Conservation (phyloP, 2,329 filamentous ascomycete species). For the Trichoderma asperellum region DNA sequence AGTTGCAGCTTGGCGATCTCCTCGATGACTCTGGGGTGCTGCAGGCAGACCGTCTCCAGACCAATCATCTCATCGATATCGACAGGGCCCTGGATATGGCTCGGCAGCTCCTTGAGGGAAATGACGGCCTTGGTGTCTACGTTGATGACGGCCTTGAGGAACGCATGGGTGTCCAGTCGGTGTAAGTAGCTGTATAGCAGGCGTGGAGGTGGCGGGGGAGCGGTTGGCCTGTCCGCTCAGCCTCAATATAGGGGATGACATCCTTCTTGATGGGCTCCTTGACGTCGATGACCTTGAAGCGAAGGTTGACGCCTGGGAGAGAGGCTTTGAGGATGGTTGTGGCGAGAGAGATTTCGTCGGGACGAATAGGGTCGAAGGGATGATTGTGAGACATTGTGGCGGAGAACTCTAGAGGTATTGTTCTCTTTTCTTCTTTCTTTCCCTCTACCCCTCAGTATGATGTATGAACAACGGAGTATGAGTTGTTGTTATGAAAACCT, state of each 20-base stretch:
- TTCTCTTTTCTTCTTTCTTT: neutral
- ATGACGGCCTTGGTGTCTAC: constrained; percentile 41
- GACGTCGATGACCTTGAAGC: constrained; percentile 64
- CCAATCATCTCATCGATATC: constrained; percentile 33
- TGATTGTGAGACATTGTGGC: neutral
- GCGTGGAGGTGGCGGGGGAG: constrained; percentile 52
- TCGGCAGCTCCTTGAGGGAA: constrained; percentile 34
- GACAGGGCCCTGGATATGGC: constrained; percentile 44
- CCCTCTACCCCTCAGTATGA: neutral
- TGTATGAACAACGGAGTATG: neutral
- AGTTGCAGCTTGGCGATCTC: constrained; percentile 52
- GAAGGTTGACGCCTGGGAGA: constrained; percentile 34
- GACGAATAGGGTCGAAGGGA: constrained; percentile 47
- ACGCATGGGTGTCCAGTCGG: constrained; percentile 38
- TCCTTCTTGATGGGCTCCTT: constrained; percentile 65
- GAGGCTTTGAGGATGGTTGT: constrained; percentile 47
- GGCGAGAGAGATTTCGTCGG: constrained; percentile 55
- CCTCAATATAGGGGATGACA: constrained; percentile 63
- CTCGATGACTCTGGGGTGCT: constrained; percentile 41
- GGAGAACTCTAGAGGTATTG: neutral
- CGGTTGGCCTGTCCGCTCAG: constrained; percentile 58
- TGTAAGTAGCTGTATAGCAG: constrained; percentile 52
- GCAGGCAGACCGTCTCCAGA: constrained; percentile 11
- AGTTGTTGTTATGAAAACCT: neutral
- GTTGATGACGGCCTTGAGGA: constrained; percentile 48